Evolutionary conservation across 2,329 filamentous ascomycete genomes (phyloP).

Genomic region (Huntiella omanensis): DNA sequence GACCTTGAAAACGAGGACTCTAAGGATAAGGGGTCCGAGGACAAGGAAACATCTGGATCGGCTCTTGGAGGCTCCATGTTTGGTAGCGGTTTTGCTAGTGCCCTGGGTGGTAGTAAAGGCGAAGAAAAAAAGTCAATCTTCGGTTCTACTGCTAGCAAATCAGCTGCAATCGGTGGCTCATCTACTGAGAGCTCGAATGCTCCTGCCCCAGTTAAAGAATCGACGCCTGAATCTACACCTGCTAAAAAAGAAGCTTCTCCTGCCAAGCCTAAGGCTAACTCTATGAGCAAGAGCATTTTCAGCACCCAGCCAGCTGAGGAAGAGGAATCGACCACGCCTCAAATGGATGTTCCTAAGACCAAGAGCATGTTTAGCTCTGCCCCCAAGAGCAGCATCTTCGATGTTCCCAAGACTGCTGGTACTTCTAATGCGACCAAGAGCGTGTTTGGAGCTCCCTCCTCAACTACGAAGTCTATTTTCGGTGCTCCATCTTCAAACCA

Average conservation of each 20-base stretch:
- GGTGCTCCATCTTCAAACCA: background rate
- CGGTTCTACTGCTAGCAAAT: background rate
- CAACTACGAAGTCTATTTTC: slow-evolving; percentile 1
- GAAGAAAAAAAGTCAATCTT: slow-evolving; percentile 21
- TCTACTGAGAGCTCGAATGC: background rate
- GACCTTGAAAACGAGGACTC: slow-evolving; percentile 41
- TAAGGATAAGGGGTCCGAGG: slow-evolving; percentile 18
- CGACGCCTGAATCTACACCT: background rate
- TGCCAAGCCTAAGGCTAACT: background rate
- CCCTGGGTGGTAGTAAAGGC: slow-evolving; percentile 28
- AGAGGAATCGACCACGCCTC: slow-evolving; percentile 1
- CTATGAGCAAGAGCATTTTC: background rate
- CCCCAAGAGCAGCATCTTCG: background rate
- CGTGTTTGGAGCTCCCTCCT: slow-evolving; percentile 15
- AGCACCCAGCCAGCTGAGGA: background rate
- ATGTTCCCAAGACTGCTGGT: background rate
- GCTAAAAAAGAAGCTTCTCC: background rate
- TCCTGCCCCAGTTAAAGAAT: background rate
- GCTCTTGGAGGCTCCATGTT: slow-evolving; percentile 30
- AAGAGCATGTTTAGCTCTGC: slow-evolving; percentile 8
- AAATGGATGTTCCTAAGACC: slow-evolving; percentile 4
- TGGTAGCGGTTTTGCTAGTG: slow-evolving; percentile 39
- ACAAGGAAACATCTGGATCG: slow-evolving; percentile 16
- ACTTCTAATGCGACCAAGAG: slow-evolving; percentile 15
- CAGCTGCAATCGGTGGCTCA: slow-evolving; percentile 1